Evolutionary conservation across 169 alveolate species (phyloP).

Genomic region (Cryptosporidium meleagridis): DNA sequence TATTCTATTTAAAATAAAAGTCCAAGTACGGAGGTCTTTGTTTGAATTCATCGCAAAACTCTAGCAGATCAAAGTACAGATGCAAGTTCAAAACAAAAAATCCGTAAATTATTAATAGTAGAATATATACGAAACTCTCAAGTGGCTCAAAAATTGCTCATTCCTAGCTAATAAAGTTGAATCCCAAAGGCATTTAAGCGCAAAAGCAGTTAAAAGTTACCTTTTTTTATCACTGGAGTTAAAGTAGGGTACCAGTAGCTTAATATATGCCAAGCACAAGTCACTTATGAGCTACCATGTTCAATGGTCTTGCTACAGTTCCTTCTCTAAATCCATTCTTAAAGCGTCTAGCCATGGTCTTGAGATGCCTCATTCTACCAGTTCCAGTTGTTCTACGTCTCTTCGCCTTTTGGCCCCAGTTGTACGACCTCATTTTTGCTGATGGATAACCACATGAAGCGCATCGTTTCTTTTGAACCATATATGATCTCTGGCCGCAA

Average conservation of each 20-base stretch:
- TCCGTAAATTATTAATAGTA: neutral
- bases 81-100: neutral
- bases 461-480: constrained; percentile 94
- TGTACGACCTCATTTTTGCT: constrained; percentile 94
- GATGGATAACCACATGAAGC: constrained; percentile 97
- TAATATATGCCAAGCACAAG: neutral
- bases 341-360: constrained; percentile 93
- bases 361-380: constrained; percentile 96
- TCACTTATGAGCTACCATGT: constrained; percentile 4
- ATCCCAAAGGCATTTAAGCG: neutral
- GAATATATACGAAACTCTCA: neutral
- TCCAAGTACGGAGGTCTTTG: neutral
- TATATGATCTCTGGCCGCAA: constrained; percentile 95
- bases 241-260: neutral
- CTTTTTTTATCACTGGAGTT: neutral
- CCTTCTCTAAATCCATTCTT: constrained; percentile 97
- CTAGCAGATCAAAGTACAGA: neutral
- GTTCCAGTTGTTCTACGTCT: constrained; percentile 97
- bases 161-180: neutral
- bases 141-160: neutral
- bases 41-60: neutral
- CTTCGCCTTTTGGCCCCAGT: constrained; percentile 95
- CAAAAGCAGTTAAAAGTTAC: neutral
- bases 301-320: constrained; percentile 85
- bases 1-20: neutral